Evolutionary conservation across 352 stramenopile species (phyloP), one percentile per base, ranked within the genome.

Genomic region (Phytopythium kandeliae): DNA sequence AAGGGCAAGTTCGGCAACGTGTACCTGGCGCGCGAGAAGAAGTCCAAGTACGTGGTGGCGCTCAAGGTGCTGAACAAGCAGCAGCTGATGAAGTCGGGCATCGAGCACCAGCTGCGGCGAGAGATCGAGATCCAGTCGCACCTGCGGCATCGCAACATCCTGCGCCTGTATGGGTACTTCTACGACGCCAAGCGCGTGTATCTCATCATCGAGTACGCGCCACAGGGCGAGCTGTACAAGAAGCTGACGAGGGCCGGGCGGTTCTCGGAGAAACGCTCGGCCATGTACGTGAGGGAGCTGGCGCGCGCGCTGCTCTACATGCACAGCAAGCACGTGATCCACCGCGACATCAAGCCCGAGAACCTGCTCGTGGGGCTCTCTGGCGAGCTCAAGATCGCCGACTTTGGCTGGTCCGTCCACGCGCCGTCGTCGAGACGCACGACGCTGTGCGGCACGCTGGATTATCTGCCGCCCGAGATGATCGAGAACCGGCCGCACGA

Each of bases 51-150:
- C 69, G 98, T 99, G 55, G 96, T 99, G 26, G 97, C 97, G 28
- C 85, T 99, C 46, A 99, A 99, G 64, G 97, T 98, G 49, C 72
- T 99, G 49, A 92, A 98, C 60, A 99, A 99, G 68, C 78, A 75
- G 51, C 96, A 99, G 72, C 84, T 99, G 8, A 78, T 98, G 36
- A 98, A 98, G 74, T 94, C 83, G 40, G 95, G 91, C 35, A 96
- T 99, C 34, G 97, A 99, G 67, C 91, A 99, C 65, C 97, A 99
- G 67, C 64, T 99, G 24, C 88, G 97, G 6, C 86, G 97, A 11
- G 97, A 99, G 78, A 99, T 99, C 58, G 97, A 99, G 78, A 99
- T 99, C 62, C 97, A 99, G 75, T 98, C 92, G 19, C 92, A 99
- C 56, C 62, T 99, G 33, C 78, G 95, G 16, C 95, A 99, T 69